Percentiles rank a stretch among this genome's conserved stretches.
Evolutionary conservation across 306 rosid species (phyloP).

Genomic region (Vicia faba): DNA sequence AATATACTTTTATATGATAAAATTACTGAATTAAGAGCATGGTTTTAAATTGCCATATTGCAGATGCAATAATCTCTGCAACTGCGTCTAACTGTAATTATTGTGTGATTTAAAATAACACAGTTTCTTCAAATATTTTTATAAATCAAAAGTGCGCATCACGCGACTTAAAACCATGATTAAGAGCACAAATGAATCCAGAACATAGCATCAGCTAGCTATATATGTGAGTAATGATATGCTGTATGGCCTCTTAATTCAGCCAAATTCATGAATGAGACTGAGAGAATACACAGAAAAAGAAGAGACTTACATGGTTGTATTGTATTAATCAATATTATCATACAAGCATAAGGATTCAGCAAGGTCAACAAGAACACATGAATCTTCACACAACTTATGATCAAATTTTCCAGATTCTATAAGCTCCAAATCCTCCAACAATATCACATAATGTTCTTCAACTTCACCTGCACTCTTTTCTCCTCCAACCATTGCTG

Average conservation of each 20-base stretch:
- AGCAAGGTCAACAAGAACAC: slow-evolving; percentile 40
- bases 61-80: no score
- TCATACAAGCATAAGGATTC: slow-evolving; percentile 43
- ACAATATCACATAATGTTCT: slow-evolving; percentile 58
- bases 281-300: background rate
- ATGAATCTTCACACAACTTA: slow-evolving; percentile 40
- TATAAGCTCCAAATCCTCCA: slow-evolving; percentile 74
- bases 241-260: no score
- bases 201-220: background rate
- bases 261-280: no score
- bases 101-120: no score
- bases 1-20: background rate
- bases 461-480: slow-evolving; percentile 73
- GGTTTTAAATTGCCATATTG: no score
- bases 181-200: background rate
- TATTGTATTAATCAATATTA: background rate
- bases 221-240: background rate
- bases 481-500: slow-evolving; percentile 69
- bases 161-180: background rate
- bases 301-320: slow-evolving; percentile 28
- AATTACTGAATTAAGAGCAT: background rate
- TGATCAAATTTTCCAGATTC: slow-evolving; percentile 73
- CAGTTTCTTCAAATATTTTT: no score
- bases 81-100: no score
- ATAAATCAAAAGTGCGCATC: no score